phyloP scores from a whole-genome alignment of 257 asterid species.

The Solanum acaule region DNA sequence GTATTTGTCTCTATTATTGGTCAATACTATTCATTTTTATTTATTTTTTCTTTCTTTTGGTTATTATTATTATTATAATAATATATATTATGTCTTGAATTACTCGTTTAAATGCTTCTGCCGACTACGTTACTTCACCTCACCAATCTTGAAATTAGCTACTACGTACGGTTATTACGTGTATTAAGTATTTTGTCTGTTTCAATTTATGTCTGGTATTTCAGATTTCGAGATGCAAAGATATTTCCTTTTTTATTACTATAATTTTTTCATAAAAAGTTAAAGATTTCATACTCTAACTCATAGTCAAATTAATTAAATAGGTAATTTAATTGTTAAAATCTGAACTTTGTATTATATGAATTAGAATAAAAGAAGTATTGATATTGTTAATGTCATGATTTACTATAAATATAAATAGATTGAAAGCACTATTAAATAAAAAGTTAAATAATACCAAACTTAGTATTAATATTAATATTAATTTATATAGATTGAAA shows the following conservation, averaged over 20 bases:
- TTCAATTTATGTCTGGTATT: background rate
- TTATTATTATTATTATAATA: background rate
- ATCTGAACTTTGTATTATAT: background rate
- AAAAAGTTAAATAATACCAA: background rate
- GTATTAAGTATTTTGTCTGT: background rate
- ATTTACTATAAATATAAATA: background rate
- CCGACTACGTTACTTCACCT: slow-evolving; percentile 23
- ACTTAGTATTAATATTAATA: too few species aligned
- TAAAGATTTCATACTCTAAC: background rate
- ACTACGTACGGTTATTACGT: background rate
- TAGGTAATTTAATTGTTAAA: background rate
- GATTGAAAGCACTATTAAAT: background rate
- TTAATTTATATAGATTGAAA: background rate
- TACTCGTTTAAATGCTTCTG: background rate
- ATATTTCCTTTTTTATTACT: background rate
- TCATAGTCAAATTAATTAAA: background rate
- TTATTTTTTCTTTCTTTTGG: background rate
- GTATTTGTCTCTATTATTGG: slow-evolving; percentile 1
- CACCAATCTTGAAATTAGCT: slow-evolving; percentile 11
- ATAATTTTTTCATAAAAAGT: background rate
- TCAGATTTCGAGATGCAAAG: background rate
- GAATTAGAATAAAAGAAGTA: background rate
- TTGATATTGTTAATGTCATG: background rate
- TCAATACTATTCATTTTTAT: background rate
- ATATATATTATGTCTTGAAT: background rate